Conservation (phyloP, 1,139 yeast species). For the Zhuliangozyma parablackwelliae region DNA sequence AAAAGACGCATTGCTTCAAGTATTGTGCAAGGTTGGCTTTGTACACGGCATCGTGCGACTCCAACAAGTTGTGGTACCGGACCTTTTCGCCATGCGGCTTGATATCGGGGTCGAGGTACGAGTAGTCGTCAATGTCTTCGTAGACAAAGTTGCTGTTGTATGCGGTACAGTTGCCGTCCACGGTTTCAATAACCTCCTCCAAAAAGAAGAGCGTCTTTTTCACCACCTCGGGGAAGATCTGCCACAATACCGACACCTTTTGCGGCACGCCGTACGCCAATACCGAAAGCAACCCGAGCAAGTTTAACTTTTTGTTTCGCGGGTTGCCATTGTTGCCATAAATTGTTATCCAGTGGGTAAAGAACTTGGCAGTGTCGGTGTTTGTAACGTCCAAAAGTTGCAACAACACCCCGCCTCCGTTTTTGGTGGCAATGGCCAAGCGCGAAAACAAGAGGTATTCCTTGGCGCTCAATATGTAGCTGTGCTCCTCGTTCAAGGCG, state of each 20-base stretch:
- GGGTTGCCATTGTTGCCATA: conserved; percentile 62
- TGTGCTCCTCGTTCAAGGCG: conserved; percentile 42
- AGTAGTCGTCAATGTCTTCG: conserved; percentile 48
- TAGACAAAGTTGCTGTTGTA: conserved; percentile 56
- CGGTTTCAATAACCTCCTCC: conserved; percentile 69
- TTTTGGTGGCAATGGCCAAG: conserved; percentile 31
- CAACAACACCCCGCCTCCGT: conserved; percentile 28
- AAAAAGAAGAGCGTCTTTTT: conserved; percentile 55
- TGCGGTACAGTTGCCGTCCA: conserved; percentile 56
- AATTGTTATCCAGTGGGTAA: conserved; percentile 32
- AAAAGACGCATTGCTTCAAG: conserved; percentile 18
- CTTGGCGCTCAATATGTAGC: conserved; percentile 47
- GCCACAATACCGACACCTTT: conserved; percentile 13
- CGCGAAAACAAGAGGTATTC: conserved; percentile 53
- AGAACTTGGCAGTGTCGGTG: conserved; percentile 20
- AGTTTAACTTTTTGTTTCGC: conserved; percentile 56
- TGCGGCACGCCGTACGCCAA: conserved; percentile 21
- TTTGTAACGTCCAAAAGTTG: conserved; percentile 29
- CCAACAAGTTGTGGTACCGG: conserved; percentile 46
- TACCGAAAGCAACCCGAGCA: conserved; percentile 54
- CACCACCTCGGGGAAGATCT: conserved; percentile 32
- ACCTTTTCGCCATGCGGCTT: conserved; percentile 55
- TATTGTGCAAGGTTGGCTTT: conserved; percentile 37
- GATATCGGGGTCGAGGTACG: conserved; percentile 43
- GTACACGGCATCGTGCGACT: conserved; percentile 55